Conservation (phyloP, 1,284 basidiomycete species). For the Athelia sp. region DNA sequence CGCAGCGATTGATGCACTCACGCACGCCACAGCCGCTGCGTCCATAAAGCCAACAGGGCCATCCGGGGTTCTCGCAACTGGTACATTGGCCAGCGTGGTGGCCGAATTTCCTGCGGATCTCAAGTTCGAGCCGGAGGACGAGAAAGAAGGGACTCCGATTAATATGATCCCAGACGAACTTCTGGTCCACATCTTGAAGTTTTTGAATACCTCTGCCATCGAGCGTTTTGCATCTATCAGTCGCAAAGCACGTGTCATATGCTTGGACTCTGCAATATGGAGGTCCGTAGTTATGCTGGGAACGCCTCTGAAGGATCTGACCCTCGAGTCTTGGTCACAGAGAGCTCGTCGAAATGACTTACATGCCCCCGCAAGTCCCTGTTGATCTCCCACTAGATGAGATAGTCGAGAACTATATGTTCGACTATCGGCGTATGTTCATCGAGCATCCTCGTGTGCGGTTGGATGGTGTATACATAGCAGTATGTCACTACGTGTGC, state of each 20-base stretch:
- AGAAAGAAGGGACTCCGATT: conserved; percentile 52
- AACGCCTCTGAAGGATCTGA: too few species aligned
- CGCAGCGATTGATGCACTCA: conserved; percentile 4
- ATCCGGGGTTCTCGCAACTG: conserved; percentile 21
- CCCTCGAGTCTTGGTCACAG: conserved; percentile 23
- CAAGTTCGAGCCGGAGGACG: conserved; percentile 65
- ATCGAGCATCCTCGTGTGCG: conserved; percentile 82
- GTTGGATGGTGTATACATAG: conserved; percentile 85
- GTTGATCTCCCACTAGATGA: conserved; percentile 39
- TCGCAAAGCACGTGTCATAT: conserved; percentile 69
- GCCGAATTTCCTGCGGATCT: conserved; percentile 44
- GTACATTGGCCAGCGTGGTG: conserved; percentile 43
- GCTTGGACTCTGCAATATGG: conserved; percentile 69
- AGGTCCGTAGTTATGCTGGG: conserved; percentile 42
- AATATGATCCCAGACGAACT: conserved; percentile 71
- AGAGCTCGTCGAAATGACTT: conserved; percentile 50
- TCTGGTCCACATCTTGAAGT: conserved; percentile 59
- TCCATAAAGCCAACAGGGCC: conserved; percentile 10
- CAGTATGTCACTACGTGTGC: conserved; percentile 83
- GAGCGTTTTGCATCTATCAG: conserved; percentile 73
- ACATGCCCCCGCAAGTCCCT: conserved; percentile 68
- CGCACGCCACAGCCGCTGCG: conserved; percentile 12
- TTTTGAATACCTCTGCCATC: conserved; percentile 59
- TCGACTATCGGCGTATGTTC: conserved; percentile 70
- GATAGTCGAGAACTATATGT: conserved; percentile 47